These are phyloP conservation scores for Fusarium praegraminearum DNA, from an alignment of 2,329 filamentous ascomycete genomes.

Conservation along the genomic window DNA sequence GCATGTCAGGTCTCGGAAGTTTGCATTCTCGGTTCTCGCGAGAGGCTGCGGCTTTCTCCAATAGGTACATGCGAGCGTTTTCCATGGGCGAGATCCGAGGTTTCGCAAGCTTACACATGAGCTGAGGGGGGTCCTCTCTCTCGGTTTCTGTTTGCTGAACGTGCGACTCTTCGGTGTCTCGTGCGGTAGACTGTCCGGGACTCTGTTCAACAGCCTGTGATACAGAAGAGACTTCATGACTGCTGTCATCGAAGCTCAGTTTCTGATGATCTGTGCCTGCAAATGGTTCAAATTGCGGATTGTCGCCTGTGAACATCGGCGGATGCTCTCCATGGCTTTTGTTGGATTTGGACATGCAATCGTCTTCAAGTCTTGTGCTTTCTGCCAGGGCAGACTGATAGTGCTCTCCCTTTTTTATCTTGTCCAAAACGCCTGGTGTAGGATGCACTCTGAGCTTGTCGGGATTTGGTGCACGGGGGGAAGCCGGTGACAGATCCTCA, in stretches of 20 bases:
- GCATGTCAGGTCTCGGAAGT: conserved; percentile 48
- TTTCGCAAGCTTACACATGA: conserved; percentile 31
- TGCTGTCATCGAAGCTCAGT: background rate
- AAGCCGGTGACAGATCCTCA: conserved; percentile 43
- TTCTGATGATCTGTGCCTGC: conserved; percentile 4
- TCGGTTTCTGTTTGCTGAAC: conserved; percentile 7
- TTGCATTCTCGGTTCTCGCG: conserved; percentile 46
- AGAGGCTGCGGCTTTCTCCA: conserved; percentile 50
- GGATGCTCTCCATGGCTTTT: conserved; percentile 22
- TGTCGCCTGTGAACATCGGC: conserved; percentile 40
- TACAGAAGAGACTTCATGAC: background rate
- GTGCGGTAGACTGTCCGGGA: background rate
- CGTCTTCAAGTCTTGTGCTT: conserved; percentile 8
- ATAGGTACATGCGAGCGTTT: conserved; percentile 52
- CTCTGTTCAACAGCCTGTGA: background rate
- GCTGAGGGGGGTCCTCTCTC: background rate
- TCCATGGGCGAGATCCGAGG: conserved; percentile 57
- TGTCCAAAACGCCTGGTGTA: conserved; percentile 47
- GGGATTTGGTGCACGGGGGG: conserved; percentile 51
- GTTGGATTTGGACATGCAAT: background rate
- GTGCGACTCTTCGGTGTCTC: background rate
- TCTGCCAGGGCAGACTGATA: conserved; percentile 38
- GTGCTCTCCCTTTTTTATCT: conserved; percentile 47
- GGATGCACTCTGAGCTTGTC: conserved; percentile 44
- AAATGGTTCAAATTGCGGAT: conserved; percentile 43